A percentile compares a stretch with the other conserved stretches of the same genome.
Conservation (phyloP, 2,329 filamentous ascomycete species). For the Ophiocordyceps sinensis region DNA sequence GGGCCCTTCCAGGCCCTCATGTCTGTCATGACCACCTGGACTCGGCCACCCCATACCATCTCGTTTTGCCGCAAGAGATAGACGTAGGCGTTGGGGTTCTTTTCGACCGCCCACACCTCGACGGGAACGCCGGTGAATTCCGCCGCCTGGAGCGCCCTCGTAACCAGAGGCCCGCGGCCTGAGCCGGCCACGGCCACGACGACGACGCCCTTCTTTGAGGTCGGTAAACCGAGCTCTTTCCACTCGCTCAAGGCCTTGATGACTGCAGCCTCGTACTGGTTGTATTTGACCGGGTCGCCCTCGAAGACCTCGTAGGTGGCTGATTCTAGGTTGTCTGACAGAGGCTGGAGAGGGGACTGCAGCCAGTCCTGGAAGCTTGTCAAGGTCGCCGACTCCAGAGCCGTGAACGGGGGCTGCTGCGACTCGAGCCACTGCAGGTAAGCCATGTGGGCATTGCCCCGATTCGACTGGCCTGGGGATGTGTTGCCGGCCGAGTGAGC, state of each 20-base stretch:
- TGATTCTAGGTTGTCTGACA: conserved; percentile 92
- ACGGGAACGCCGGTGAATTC: conserved; percentile 61
- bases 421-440: conserved; percentile 78
- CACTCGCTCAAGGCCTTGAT: conserved; percentile 71
- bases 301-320: conserved; percentile 98
- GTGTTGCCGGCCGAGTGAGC: conserved; percentile 26
- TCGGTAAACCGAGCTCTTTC: conserved; percentile 55
- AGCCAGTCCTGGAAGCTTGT: conserved; percentile 77
- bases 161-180: conserved; percentile 82
- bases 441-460: conserved; percentile 41
- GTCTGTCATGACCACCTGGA: conserved; percentile 86
- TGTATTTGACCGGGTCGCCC: conserved; percentile 94
- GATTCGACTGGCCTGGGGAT: conserved; percentile 15
- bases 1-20: conserved; percentile 96
- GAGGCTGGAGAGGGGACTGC: conserved; percentile 83
- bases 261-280: conserved; percentile 83
- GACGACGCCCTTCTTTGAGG: conserved; percentile 53
- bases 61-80: conserved; percentile 79
- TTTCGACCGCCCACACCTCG: conserved; percentile 85
- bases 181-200: conserved; percentile 88
- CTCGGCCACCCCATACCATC: conserved; percentile 62
- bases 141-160: conserved; percentile 70
- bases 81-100: conserved; percentile 96
- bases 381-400: conserved; percentile 35
- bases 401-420: conserved; percentile 52